phyloP scores from a whole-genome alignment of 2,329 filamentous ascomycete genomes.

The Teratosphaeria nubilosa region DNA sequence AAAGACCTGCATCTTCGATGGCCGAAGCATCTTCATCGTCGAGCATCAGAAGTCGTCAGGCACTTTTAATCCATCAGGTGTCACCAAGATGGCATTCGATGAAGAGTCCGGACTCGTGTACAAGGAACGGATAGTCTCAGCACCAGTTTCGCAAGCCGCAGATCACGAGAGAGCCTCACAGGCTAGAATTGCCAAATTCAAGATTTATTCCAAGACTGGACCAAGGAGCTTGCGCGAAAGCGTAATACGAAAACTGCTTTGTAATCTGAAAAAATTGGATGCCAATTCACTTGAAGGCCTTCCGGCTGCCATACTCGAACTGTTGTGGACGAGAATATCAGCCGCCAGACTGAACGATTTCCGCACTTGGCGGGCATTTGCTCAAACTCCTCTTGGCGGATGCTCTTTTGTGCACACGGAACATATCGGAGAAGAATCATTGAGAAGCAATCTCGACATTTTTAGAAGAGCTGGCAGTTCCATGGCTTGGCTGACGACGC shows the following conservation, averaged over 20 bases:
- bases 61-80: background rate
- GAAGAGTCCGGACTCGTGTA: slow-evolving; percentile 3
- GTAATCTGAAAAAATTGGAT: slow-evolving; percentile 8
- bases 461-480: slow-evolving; percentile 1
- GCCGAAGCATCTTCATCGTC: too few species aligned
- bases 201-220: background rate
- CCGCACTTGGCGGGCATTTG: background rate
- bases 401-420: background rate
- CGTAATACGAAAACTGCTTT: slow-evolving; percentile 1
- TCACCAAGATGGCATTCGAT: slow-evolving; percentile 1
- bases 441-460: background rate
- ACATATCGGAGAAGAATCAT: background rate
- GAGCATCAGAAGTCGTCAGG: background rate
- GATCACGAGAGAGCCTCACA: background rate
- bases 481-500: slow-evolving; percentile 13
- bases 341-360: background rate
- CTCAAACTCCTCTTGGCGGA: background rate
- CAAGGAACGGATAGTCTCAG: background rate
- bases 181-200: background rate
- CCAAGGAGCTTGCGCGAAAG: background rate
- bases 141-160: background rate
- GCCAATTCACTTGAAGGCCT: slow-evolving; percentile 4
- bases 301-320: background rate
- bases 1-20: too few species aligned
- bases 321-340: background rate